Base-by-base conservation (phyloP, 768 basidiomycete species). In the Chlorophyllum brunneum region DNA sequence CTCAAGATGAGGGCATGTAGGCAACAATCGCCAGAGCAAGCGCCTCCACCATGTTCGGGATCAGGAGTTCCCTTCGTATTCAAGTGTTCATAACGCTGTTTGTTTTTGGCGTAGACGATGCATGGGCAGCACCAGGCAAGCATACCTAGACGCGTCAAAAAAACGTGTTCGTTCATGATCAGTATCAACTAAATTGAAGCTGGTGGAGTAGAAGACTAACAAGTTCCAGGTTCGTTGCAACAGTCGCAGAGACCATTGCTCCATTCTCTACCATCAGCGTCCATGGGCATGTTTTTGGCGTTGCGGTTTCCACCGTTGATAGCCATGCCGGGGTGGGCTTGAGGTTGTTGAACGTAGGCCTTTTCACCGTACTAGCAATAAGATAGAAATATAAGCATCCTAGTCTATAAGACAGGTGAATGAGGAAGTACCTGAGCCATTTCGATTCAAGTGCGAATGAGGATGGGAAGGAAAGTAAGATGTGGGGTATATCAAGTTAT, bases 81-180 rank as follows among this genome's bases (percentile, higher is more conserved):
- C 39, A 79, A 60, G 51, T 75, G 67, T 24, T 75, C 69, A 44
- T 67, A 59, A 47, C 77, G 75, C 23, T 61, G 62, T 58, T 71
- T 75, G 62, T 69, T 69, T 54, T 71, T 59, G 26, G 66, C 62
- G 60, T 74, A 76, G 34, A 67, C 56, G 52, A 76, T 53, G 59
- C 74, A 77, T 1, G 77, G 76, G 62, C 65, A 71, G 60, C 61
- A 77, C 31, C 62, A 71, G 1, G 74, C 59, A 16, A 71, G 49
- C 34, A 68, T 52, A 54, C 68, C 75, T 77, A 24, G 3, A 24
- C 44, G n/a, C 4, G n/a, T n/a, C n/a, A n/a, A n/a, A n/a, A 55
- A 10, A 16, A 54, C 30, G 39, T 24, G 6, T 18, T 27, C 43
- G 13, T 33, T n/a, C 6, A 39, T 34, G 13, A 54, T 48, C 20